Conservation (phyloP, 1,284 basidiomycete genomes). For the Neonothopanus nambi region DNA sequence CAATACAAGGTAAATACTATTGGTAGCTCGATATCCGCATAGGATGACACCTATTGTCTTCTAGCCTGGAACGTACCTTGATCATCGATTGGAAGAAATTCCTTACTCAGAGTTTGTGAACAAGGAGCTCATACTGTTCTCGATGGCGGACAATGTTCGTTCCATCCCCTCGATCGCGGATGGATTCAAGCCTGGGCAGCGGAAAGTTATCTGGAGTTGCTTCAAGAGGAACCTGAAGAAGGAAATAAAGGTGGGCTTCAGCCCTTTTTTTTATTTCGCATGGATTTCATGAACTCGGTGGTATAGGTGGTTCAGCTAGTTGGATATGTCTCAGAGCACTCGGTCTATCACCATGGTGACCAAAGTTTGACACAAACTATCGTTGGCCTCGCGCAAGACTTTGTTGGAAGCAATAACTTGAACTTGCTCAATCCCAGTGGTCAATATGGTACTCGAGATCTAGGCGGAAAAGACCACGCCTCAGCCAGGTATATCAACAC, state of each 20-base stretch:
- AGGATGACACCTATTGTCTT: constrained; percentile 11
- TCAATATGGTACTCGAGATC: constrained; percentile 93
- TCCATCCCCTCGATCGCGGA: constrained; percentile 94
- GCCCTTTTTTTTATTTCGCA: neutral
- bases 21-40: neutral
- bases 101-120: constrained; percentile 96
- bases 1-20: constrained; percentile 75
- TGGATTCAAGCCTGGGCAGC: constrained; percentile 98
- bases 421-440: constrained; percentile 90
- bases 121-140: constrained; percentile 97
- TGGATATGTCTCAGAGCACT: constrained; percentile 93
- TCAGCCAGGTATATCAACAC: constrained; percentile 98
- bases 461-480: constrained; percentile 95
- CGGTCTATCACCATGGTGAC: constrained; percentile 98
- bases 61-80: constrained; percentile 93
- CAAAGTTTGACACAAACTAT: constrained; percentile 86
- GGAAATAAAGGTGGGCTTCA: constrained; percentile 79
- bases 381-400: constrained; percentile 92
- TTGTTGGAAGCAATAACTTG: constrained; percentile 95
- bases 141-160: constrained; percentile 98
- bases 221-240: constrained; percentile 94
- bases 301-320: constrained; percentile 89
- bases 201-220: constrained; percentile 95
- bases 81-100: constrained; percentile 88
- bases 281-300: neutral